Base-by-base conservation (phyloP, 352 stramenopile species). In the Globisporangium uncinulatum region DNA sequence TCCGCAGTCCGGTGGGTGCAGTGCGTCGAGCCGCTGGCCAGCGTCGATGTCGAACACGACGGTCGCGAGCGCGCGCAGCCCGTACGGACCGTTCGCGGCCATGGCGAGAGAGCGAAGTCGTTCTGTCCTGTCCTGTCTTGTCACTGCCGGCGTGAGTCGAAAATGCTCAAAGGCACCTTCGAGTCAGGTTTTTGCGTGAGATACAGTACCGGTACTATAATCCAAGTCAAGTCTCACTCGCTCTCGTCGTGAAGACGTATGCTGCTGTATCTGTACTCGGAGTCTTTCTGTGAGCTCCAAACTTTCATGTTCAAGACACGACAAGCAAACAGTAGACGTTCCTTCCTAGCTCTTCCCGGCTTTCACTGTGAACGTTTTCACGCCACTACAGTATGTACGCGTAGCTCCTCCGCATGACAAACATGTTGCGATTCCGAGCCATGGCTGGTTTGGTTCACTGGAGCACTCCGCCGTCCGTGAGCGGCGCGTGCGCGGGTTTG, bases 21-120 rank as follows among this genome's bases (percentile, higher is more conserved):
- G 48, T 57, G 70, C 73, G 44, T 93, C 81, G 32, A 93, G 67
- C 20, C 74, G 72, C 67, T 91, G 83, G 5, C 83, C 83, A 15
- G 75, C 66, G 67, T 93, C 79, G 34, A 92, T 88, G 51, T 93
- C 83, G 51, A 93, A 93, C 54, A 91, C 77, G 15, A 93, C 79
- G 8, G 79, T 90, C 11, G 79, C 83, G 42, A 93, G 70, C 19
- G 79, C 83, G 9, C 62, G 64, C 34, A 91, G 62, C 3, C 74
- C 76, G 58, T 86, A 91, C 19, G 51, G 11, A 4, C 41, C 49
- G 14, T 34, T 14, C 11, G 51, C n/a, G 6, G 31, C 5, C 19
- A 20, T 54, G 11, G 50, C 24, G 6, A 24, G 11, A 15, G 49
- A 41, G 24, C 31, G 32, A 13, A 17, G n/a, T 61, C 31, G 29